Conservation (phyloP, 202 grass and related monocot genomes). For the Musa balbisiana region DNA sequence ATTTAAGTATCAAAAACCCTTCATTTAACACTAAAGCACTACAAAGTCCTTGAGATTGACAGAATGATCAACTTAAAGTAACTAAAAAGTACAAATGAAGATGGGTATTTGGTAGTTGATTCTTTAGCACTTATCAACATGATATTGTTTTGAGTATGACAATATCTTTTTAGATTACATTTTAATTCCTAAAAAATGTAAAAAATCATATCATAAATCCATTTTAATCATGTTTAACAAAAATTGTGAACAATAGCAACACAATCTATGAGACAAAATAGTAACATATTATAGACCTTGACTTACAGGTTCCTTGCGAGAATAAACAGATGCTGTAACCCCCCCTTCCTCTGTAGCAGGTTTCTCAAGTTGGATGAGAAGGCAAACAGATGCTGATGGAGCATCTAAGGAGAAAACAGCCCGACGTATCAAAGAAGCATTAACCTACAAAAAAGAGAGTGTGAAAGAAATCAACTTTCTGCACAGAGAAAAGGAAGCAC, state of each 20-base stretch:
- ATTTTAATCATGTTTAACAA: slow-evolving; percentile 3
- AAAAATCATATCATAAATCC: slow-evolving; percentile 4
- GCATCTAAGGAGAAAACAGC: slow-evolving; percentile 82
- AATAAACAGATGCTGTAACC: slow-evolving; percentile 90
- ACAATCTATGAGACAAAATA: not conserved
- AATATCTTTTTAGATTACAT: not conserved
- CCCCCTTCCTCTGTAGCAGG: slow-evolving; percentile 94
- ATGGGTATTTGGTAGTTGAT: not conserved
- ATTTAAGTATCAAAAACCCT: not conserved
- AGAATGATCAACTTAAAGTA: not conserved
- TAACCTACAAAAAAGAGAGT: slow-evolving; percentile 36
- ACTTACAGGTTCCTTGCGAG: slow-evolving; percentile 98
- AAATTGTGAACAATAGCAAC: not conserved
- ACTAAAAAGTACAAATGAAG: not conserved
- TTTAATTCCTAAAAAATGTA: slow-evolving; percentile 2
- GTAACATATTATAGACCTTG: slow-evolving; percentile 14
- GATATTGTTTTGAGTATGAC: not conserved
- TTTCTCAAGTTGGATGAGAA: slow-evolving; percentile 91
- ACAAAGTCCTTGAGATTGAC: not conserved
- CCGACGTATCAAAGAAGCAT: slow-evolving; percentile 50
- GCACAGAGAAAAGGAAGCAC: not conserved
- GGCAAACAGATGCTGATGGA: slow-evolving; percentile 81
- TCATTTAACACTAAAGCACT: not conserved
- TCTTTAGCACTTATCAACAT: not conserved
- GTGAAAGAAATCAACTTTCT: not conserved